A percentile compares a stretch with the other conserved stretches of the same genome.
Conservation (phyloP, 225 moss, liverwort and hornwort genomes). For the Physcomitrellopsis africana region DNA sequence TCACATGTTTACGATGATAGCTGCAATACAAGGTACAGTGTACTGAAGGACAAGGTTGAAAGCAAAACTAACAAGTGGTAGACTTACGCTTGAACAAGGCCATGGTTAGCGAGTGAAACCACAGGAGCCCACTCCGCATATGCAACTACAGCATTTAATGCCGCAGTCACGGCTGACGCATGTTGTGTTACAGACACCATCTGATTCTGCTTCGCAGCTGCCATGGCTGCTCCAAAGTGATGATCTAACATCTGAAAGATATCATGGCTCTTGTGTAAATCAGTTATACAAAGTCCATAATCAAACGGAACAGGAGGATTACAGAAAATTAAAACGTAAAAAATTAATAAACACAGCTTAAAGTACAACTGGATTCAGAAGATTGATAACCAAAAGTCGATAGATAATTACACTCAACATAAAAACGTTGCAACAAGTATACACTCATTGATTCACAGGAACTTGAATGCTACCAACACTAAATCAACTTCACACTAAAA, state of each 20-base stretch:
- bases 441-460: slow-evolving; percentile 12
- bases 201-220: slow-evolving; percentile 67
- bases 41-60: slow-evolving; percentile 8
- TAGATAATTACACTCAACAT: neutral
- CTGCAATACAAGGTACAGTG: slow-evolving; percentile 9
- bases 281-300: slow-evolving; percentile 6
- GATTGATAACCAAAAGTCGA: neutral
- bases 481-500: neutral
- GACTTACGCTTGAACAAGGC: slow-evolving; percentile 89
- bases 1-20: slow-evolving; percentile 1
- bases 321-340: neutral
- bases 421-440: neutral
- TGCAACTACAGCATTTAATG: slow-evolving; percentile 77
- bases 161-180: slow-evolving; percentile 86
- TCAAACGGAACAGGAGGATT: slow-evolving; percentile 16
- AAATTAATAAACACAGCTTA: neutral
- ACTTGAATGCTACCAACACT: slow-evolving; percentile 4
- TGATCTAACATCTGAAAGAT: slow-evolving; percentile 72
- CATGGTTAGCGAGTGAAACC: slow-evolving; percentile 69
- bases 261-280: slow-evolving; percentile 13
- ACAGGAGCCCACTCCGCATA: slow-evolving; percentile 98
- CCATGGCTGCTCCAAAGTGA: slow-evolving; percentile 77
- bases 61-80: slow-evolving; percentile 17
- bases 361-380: neutral
- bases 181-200: slow-evolving; percentile 72